Conservation (phyloP, 768 basidiomycete species). For the button mushroom (Agaricus bisporus) region DNA sequence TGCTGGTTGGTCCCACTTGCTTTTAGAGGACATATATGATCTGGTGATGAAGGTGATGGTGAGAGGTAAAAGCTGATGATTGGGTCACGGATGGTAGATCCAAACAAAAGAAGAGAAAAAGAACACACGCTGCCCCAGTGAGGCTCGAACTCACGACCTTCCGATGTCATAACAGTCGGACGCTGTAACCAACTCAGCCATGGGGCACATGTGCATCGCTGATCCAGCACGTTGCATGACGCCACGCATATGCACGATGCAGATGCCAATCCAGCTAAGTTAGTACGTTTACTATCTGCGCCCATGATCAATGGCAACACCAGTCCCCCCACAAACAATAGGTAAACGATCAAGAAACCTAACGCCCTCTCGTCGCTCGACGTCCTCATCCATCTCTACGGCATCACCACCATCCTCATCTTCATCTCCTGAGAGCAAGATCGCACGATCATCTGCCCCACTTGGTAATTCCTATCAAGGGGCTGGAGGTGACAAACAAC, state of each 20-base stretch:
- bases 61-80: neutral
- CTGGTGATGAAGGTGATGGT: neutral
- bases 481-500: neutral
- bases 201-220: constrained; percentile 39
- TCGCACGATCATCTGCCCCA: constrained; percentile 19
- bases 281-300: neutral
- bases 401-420: constrained; percentile 12
- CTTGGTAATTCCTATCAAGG: neutral
- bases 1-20: constrained; percentile 68
- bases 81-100: neutral
- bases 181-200: constrained; percentile 77
- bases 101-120: neutral
- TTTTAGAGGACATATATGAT: constrained; percentile 6
- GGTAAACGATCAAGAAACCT: constrained; percentile 28
- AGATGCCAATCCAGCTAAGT: neutral
- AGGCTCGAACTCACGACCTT: constrained; percentile 69
- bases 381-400: constrained; percentile 25
- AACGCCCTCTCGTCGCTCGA: constrained; percentile 23
- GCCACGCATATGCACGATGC: too few species aligned
- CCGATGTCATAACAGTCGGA: constrained; percentile 66
- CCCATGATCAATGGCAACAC: constrained; percentile 1
- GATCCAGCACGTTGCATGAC: too few species aligned
- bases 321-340: constrained; percentile 5
- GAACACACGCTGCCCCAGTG: constrained; percentile 42
- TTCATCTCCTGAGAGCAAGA: constrained; percentile 10